A percentile compares a stretch with the other conserved stretches of the same genome.
phyloP scores from a whole-genome alignment of 345 rosid species.

The Acer negundo region DNA sequence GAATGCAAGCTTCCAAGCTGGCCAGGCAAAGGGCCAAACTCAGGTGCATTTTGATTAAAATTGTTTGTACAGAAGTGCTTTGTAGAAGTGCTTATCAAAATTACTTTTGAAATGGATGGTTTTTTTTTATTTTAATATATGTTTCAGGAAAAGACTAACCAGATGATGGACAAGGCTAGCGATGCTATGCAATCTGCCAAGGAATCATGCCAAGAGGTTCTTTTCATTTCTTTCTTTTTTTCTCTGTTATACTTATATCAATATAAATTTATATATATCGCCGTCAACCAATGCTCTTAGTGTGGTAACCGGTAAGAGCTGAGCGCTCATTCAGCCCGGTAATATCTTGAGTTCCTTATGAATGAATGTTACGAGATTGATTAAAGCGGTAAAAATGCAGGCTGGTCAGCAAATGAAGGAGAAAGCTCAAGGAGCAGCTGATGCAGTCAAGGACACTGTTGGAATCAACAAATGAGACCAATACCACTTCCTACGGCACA shows the following conservation, averaged over 20 bases:
- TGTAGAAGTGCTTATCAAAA: background rate
- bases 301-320: too few species aligned
- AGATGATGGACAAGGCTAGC: slow-evolving; percentile 24
- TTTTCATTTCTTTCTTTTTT: too few species aligned
- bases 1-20: slow-evolving; percentile 30
- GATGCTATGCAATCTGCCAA: slow-evolving; percentile 29
- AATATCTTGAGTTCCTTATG: too few species aligned
- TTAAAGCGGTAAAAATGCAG: slow-evolving; percentile 7
- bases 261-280: too few species aligned
- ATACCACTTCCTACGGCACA: too few species aligned
- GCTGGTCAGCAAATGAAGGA: slow-evolving; percentile 38
- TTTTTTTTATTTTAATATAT: background rate
- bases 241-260: too few species aligned
- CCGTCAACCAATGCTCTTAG: too few species aligned
- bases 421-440: slow-evolving; percentile 38
- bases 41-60: slow-evolving; percentile 19
- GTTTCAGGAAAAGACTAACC: slow-evolving; percentile 33
- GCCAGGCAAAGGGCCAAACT: slow-evolving; percentile 35
- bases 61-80: background rate
- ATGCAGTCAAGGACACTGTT: slow-evolving; percentile 30
- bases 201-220: slow-evolving; percentile 35
- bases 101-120: too few species aligned
- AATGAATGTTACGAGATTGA: too few species aligned
- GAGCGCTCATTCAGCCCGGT: too few species aligned
- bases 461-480: slow-evolving; percentile 34